These are phyloP conservation scores for Limonium bicolor DNA, from an alignment of 148 eudicot species.

Conservation along the genomic window DNA sequence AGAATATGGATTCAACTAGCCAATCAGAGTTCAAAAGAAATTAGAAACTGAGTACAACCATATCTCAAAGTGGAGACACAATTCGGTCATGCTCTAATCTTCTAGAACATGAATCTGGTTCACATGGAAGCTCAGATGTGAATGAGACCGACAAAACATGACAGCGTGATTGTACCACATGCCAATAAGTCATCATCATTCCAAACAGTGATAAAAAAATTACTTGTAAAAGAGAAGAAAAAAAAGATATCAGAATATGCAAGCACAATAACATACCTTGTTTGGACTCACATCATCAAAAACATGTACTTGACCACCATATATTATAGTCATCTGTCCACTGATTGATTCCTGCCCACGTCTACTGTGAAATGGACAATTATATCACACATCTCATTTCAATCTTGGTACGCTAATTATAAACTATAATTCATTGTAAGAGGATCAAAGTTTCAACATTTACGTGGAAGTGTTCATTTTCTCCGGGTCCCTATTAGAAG, in stretches of 20 bases:
- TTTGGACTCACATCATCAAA: conserved; percentile 70
- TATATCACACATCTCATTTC: background rate
- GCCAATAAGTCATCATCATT: background rate
- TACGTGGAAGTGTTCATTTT: conserved; percentile 34
- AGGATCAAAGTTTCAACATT: conserved; percentile 4
- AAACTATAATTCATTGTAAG: background rate
- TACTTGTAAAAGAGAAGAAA: too few species aligned
- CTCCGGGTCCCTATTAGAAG: conserved; percentile 27
- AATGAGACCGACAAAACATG: background rate
- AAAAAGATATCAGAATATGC: too few species aligned
- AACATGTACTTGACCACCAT: conserved; percentile 78
- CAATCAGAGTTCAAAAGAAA: too few species aligned
- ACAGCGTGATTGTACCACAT: background rate
- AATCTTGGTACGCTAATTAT: too few species aligned
- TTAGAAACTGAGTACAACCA: too few species aligned
- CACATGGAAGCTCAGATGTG: background rate
- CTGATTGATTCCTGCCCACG: conserved; percentile 27
- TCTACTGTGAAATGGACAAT: conserved; percentile 23
- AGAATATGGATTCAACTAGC: too few species aligned
- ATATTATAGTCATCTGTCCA: conserved; percentile 77
- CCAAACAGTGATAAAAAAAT: conserved; percentile 4
- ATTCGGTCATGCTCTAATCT: too few species aligned
- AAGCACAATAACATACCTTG: conserved; percentile 52
- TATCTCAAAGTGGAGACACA: too few species aligned
- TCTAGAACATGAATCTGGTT: background rate